These are phyloP conservation scores for Ilyonectria robusta DNA, from an alignment of 2,329 filamentous ascomycete genomes.

Conservation along the genomic window DNA sequence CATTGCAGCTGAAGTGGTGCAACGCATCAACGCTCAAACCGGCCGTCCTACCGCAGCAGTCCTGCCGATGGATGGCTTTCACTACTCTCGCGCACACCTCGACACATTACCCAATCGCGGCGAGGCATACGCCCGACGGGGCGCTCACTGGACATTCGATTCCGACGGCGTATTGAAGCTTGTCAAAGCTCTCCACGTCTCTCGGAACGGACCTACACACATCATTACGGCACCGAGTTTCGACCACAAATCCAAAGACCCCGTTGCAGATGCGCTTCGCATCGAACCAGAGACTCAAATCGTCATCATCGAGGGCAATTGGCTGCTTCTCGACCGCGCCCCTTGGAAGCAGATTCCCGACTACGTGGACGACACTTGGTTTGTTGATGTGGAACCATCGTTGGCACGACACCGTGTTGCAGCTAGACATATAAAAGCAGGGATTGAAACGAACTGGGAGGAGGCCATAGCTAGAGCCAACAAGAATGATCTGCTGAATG, in stretches of 20 bases:
- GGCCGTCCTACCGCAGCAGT: not conserved
- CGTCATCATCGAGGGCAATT: slow-evolving; percentile 24
- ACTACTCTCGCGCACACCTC: slow-evolving; percentile 9
- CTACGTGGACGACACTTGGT: slow-evolving; percentile 22
- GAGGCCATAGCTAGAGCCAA: slow-evolving; percentile 1
- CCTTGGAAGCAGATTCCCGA: slow-evolving; percentile 10
- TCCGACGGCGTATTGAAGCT: slow-evolving; percentile 7
- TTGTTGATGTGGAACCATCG: slow-evolving; percentile 14
- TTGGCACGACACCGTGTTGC: slow-evolving; percentile 14
- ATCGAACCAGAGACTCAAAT: slow-evolving; percentile 12
- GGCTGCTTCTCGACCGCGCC: slow-evolving; percentile 8
- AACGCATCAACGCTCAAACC: slow-evolving; percentile 19
- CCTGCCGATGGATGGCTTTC: slow-evolving; percentile 23
- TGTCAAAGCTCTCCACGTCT: slow-evolving; percentile 10
- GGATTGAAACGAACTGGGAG: slow-evolving; percentile 18
- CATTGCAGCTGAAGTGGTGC: slow-evolving; percentile 19
- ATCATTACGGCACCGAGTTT: slow-evolving; percentile 21
- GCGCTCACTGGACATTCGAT: slow-evolving; percentile 22
- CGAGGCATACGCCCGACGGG: slow-evolving; percentile 13
- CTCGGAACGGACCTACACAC: not conserved
- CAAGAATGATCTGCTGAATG: slow-evolving; percentile 16
- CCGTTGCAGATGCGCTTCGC: slow-evolving; percentile 7
- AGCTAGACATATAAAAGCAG: slow-evolving; percentile 10
- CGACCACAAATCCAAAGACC: slow-evolving; percentile 21
- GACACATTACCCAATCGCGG: slow-evolving; percentile 8